phyloP scores from a whole-genome alignment of 2,329 filamentous ascomycete species.

The Xylaria polymorpha region DNA sequence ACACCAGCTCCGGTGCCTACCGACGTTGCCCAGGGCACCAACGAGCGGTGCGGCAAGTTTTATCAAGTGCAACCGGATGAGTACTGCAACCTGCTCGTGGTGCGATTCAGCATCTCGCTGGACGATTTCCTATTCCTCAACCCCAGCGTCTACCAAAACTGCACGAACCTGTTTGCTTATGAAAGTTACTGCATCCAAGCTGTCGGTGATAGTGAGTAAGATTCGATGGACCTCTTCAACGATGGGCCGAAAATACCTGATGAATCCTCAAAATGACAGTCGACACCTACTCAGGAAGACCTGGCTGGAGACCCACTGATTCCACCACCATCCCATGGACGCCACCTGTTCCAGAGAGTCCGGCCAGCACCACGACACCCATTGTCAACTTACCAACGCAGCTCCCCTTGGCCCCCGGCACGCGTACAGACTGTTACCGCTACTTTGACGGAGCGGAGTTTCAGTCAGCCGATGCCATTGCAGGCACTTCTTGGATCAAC shows the following conservation, averaged over 20 bases:
- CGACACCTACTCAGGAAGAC: not conserved
- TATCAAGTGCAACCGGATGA: constrained; percentile 50
- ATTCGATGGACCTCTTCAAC: too few relatives aligned
- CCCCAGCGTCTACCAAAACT: constrained; percentile 13
- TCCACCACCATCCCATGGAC: not conserved
- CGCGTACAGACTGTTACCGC: constrained; percentile 13
- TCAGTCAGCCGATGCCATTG: not conserved
- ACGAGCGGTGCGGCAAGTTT: constrained; percentile 46
- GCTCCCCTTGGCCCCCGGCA: not conserved
- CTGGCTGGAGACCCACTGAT: not conserved
- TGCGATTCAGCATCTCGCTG: constrained; percentile 4
- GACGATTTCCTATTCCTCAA: constrained; percentile 18
- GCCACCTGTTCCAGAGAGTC: not conserved
- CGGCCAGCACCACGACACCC: not conserved
- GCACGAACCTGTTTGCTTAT: constrained; percentile 21
- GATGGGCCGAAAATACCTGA: too few relatives aligned
- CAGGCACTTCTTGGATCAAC: constrained; percentile 13
- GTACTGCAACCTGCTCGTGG: constrained; percentile 15
- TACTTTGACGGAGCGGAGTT: constrained; percentile 6
- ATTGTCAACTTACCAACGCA: not conserved
- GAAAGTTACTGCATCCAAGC: constrained; percentile 20
- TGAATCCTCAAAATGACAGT: too few relatives aligned
- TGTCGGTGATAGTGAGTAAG: constrained; percentile 24
- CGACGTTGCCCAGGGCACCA: constrained; percentile 43
- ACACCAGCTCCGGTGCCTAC: constrained; percentile 43